Evolutionary conservation across 192 early-diverging fungal genomes (phyloP), one percentile per base, ranked within the genome.

Genomic region (Entrophospora sp.): DNA sequence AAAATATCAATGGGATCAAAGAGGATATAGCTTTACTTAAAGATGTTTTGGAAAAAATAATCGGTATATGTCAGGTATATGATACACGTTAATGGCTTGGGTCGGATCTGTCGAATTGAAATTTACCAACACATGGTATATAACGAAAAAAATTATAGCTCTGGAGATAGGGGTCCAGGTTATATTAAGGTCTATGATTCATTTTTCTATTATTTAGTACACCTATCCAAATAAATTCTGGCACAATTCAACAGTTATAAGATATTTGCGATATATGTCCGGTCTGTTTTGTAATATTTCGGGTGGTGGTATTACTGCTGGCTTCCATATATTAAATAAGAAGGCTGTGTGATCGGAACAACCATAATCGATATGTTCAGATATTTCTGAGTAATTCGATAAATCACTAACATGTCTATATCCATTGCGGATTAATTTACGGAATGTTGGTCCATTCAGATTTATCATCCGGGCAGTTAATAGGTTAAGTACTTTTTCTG

Each of bases 271-370:
- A n/a, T n/a, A n/a, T n/a, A n/a, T n/a, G n/a, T n/a, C n/a, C n/a
- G 49, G 24, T 52, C 49, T 52, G 49, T 52, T 52, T 52, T 52
- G 49, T 52, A 52, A 52, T 52, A 52, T 52, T 52, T 52, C 24
- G 49, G 49, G 49, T 52, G 49, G 24, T 52, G 24, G 24, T 52
- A 52, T 52, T n/a, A n/a, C n/a, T n/a, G n/a, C n/a, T n/a, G n/a
- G n/a, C n/a, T n/a, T n/a, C n/a, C n/a, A n/a, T n/a, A 52, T 52
- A 52, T 52, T 52, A 52, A 52, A 52, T 52, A 52, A 52, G 49
- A 52, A 2, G 49, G 3, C 49, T 52, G 24, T 52, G 49, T 52
- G 49, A 52, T 52, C 49, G 1, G 49, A 52, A 52, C 49, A 52
- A 52, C 24, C 49, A 52, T 52, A 52, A 52, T 52, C 1, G 49